Conservation (phyloP, 345 rosid genomes). For the Eucalyptus regnans region DNA sequence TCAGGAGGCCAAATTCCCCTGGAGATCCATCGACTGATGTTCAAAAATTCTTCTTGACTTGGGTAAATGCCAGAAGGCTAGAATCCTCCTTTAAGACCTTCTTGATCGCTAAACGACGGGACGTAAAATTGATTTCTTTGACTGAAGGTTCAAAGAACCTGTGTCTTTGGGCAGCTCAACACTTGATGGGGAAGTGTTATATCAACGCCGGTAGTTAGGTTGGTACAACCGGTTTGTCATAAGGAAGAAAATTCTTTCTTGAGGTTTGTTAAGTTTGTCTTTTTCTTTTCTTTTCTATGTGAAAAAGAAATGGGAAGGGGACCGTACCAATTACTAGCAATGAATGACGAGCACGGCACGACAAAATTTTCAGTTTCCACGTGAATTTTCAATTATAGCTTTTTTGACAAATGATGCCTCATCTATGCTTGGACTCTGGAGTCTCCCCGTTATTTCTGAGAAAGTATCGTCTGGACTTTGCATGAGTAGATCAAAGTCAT, state of each 20-base stretch:
- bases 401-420: background rate
- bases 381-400: background rate
- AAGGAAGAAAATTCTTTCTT: background rate
- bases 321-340: background rate
- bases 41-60: too few species aligned
- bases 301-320: background rate
- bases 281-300: background rate
- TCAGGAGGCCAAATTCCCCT: too few species aligned
- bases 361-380: background rate
- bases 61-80: too few species aligned
- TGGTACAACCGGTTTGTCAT: background rate
- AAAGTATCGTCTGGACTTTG: background rate
- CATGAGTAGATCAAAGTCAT: background rate
- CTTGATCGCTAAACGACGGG: too few species aligned
- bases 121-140: too few species aligned
- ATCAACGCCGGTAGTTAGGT: accelerated
- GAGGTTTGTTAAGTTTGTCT: background rate
- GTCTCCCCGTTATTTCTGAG: accelerated
- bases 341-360: background rate
- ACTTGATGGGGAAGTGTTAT: too few species aligned
- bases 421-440: too few species aligned
- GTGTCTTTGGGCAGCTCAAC: too few species aligned
- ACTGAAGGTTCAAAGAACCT: too few species aligned
- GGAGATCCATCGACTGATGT: too few species aligned
- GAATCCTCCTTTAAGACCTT: too few species aligned